Base-by-base conservation (phyloP, 805 yeast genomes). In the Dipodascus albidus region DNA sequence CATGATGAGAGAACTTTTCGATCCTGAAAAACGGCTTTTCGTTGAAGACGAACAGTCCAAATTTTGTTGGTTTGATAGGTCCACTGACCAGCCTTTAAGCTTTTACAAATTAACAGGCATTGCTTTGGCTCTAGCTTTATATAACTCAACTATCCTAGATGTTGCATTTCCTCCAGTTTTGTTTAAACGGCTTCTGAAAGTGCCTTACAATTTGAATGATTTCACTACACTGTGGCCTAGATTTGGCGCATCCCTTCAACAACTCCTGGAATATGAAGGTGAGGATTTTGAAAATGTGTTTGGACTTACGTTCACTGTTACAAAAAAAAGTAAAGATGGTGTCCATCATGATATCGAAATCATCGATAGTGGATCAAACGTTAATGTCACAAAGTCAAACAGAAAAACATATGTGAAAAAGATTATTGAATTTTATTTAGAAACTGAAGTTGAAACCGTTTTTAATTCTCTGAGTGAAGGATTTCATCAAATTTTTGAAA, bases 131-230 rank as follows among this genome's bases (percentile, higher is more conserved):
- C 73, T 93, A 59, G 97, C 98, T 0, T 82, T 93, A 33, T 88
- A 87, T 67, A 93, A 91, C 67, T 85, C 96, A 0, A 84, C 89
- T 0, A 88, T 90, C 50, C 70, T 91, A 49, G 96, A 89, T 64
- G 70, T 91, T 53, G 78, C 77, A 48, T 80, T 91, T 53, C 96
- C 98, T 0, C 69, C 71, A 33, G 85, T 85, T 0, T 67, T 89
- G 41, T 93, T 85, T 69, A 90, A 88, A 68, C 77, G 86, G 56
- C 69, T 91, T 42, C 70, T 87, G 59, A 74, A 73, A 3, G 72
- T 76, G 51, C 77, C 77, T 3, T 69, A 81, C 23, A 74, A 74
- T 0, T 67, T 87, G 50, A 76, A 77, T 2, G 98, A 93, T 64
- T 84, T 80, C 58, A 64, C 67, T 47, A 81, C 82, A 59, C 64